Evolutionary conservation across 345 rosid genomes (phyloP), one percentile per base, ranked within the genome.

Genomic region (Salix purpurea): DNA sequence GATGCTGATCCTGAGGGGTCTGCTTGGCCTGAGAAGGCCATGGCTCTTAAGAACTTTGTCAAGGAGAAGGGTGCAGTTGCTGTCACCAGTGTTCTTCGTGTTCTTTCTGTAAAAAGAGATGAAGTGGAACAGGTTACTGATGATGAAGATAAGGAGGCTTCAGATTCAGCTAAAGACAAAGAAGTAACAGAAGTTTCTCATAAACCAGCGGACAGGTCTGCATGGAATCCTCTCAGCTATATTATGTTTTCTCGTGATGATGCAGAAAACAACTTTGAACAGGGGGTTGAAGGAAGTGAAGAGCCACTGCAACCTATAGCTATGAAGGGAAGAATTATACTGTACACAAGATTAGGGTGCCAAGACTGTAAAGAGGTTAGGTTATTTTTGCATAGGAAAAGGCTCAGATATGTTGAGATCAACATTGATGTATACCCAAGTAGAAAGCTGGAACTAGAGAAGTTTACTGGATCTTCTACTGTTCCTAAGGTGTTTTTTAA

Each of bases 401-500:
- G 86, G 84, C 89, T 94, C 68, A 77, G 89, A 83, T 94, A 90
- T 80, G 87, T 84, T 26, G 98, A 91, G 85, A 90, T 92, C 50
- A 91, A 92, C 82, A 82, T 92, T 67, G 97, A 94, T 78, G 79
- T 92, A 48, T 94, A 89, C 58, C 93, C 93, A 1, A 67, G 89
- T 73, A 90, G 98, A 85, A 92, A 83, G 86, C 65, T 73, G 44
- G 97, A 94, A 84, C 79, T 94, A 12, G 97, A 91, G 83, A 89
- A 81, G 73, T 80, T 91, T 66, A 60, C 88, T 13, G 93, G 93
- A 26, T 87, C 97, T 77, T 84, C 87, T 77, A 72, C 76, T 73
- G 94, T 90, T 84, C 98, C 97, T 34, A 90, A 80, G 83, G 87
- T 91, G 21, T 85, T 92, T 68, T 94, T 94, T 71, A 94, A 94